phyloP scores from a whole-genome alignment of 2,329 filamentous ascomycete genomes.

The Xylaria sp. region DNA sequence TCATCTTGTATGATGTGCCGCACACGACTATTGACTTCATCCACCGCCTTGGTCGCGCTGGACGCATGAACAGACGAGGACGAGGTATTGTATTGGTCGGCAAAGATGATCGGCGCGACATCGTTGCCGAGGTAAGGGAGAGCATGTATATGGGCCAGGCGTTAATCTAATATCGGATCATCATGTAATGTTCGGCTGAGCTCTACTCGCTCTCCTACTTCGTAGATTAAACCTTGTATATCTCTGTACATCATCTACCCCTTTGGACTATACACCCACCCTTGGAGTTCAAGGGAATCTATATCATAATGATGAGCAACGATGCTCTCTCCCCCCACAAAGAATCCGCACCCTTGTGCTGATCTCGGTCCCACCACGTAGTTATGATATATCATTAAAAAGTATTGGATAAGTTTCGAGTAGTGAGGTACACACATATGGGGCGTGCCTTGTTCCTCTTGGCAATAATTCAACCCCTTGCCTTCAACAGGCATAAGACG shows the following conservation, averaged over 20 bases:
- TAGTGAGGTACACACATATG: not conserved
- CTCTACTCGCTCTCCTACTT: not conserved
- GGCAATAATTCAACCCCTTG: not conserved
- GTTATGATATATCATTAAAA: not conserved
- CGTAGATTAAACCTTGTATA: constrained; percentile 25
- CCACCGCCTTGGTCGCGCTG: constrained; percentile 88
- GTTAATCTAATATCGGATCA: constrained; percentile 60
- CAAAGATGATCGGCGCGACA: constrained; percentile 84
- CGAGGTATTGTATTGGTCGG: constrained; percentile 89
- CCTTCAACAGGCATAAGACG: not conserved
- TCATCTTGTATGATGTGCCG: constrained; percentile 96
- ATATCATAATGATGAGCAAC: constrained; percentile 1
- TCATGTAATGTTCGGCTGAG: not conserved
- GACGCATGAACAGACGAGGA: constrained; percentile 89
- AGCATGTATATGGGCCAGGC: constrained; percentile 85
- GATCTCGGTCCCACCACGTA: not conserved
- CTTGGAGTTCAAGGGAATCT: not conserved
- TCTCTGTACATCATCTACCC: constrained; percentile 14
- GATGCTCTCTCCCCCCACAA: not conserved
- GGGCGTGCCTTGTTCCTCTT: too few species aligned
- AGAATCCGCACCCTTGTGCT: not conserved
- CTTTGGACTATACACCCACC: constrained; percentile 6
- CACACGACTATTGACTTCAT: constrained; percentile 98
- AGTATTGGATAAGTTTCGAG: not conserved
- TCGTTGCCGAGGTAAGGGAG: constrained; percentile 89